Evolutionary conservation across 768 basidiomycete genomes (phyloP).

Genomic region (Terana coerulea): DNA sequence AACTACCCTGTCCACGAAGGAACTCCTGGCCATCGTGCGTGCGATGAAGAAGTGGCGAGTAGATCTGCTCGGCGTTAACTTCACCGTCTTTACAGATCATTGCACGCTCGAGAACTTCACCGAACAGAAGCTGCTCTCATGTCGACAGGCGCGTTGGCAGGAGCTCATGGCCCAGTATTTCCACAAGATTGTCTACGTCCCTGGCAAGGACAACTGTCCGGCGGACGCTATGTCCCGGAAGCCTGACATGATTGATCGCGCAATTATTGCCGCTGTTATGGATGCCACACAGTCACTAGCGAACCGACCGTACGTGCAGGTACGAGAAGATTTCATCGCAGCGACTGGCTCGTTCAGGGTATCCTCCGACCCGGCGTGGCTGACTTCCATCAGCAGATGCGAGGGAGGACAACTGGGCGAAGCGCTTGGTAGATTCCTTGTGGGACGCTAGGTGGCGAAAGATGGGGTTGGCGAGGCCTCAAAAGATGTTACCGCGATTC

Average conservation of each 20-base stretch:
- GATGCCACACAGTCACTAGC: no score
- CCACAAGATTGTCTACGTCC: slow-evolving; percentile 32
- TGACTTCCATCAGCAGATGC: neutral
- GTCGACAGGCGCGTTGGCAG: slow-evolving; percentile 35
- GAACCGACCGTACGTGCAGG: no score
- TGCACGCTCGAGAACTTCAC: slow-evolving; percentile 32
- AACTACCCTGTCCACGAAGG: slow-evolving; percentile 37
- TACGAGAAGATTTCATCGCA: no score
- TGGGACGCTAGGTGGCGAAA: no score
- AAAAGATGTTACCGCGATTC: slow-evolving; percentile 7
- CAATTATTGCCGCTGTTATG: no score
- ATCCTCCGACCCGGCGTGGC: slow-evolving; percentile 3
- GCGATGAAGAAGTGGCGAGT: slow-evolving; percentile 24
- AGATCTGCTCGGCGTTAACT: slow-evolving; percentile 20
- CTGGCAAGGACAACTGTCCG: slow-evolving; percentile 34
- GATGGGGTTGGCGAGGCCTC: no score
- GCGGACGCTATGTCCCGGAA: slow-evolving; percentile 39
- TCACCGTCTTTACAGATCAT: slow-evolving; percentile 35
- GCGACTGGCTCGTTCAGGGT: neutral
- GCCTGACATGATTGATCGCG: no score
- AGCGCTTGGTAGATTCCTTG: neutral
- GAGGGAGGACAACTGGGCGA: no score
- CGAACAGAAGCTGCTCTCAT: slow-evolving; percentile 29
- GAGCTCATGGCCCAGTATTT: slow-evolving; percentile 37
- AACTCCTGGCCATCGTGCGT: slow-evolving; percentile 33